phyloP scores from a whole-genome alignment of 2,329 filamentous ascomycete species.

The Xylaria sp. region DNA sequence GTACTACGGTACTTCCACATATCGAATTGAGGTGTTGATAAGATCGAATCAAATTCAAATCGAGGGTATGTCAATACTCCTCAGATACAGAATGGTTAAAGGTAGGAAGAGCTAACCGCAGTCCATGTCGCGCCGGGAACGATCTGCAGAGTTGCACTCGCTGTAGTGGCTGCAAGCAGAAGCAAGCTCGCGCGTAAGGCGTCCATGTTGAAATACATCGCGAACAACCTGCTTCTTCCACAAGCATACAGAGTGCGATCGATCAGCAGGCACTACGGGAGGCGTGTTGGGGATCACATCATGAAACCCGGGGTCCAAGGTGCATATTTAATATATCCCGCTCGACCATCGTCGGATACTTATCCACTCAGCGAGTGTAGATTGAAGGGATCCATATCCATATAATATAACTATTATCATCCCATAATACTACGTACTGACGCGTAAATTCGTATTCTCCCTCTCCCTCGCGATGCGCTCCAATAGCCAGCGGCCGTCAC shows the following conservation, averaged over 20 bases:
- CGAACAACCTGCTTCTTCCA: background rate
- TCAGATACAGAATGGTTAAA: background rate
- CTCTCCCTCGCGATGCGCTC: slow-evolving; percentile 28
- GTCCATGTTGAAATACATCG: slow-evolving; percentile 29
- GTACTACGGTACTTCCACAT: background rate
- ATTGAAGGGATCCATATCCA: background rate
- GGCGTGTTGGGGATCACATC: background rate
- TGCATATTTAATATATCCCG: slow-evolving; percentile 27
- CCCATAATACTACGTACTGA: slow-evolving; percentile 15
- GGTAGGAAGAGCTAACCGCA: slow-evolving; percentile 38
- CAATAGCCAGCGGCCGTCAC: slow-evolving; percentile 23
- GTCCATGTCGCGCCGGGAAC: slow-evolving; percentile 48
- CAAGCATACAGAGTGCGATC: background rate
- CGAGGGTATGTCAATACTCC: background rate
- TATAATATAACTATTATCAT: slow-evolving; percentile 13
- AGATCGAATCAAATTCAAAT: background rate
- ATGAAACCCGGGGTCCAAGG: background rate
- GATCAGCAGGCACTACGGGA: background rate
- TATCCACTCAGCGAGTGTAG: background rate
- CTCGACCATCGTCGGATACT: slow-evolving; percentile 1
- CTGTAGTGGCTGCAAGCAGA: slow-evolving; percentile 42
- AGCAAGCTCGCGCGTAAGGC: slow-evolving; percentile 33
- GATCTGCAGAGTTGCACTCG: slow-evolving; percentile 47
- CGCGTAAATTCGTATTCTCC: slow-evolving; percentile 18
- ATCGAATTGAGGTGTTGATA: background rate